Evolutionary conservation across 2,329 filamentous ascomycete species (phyloP).

Genomic region (Verruconis gallopava): DNA sequence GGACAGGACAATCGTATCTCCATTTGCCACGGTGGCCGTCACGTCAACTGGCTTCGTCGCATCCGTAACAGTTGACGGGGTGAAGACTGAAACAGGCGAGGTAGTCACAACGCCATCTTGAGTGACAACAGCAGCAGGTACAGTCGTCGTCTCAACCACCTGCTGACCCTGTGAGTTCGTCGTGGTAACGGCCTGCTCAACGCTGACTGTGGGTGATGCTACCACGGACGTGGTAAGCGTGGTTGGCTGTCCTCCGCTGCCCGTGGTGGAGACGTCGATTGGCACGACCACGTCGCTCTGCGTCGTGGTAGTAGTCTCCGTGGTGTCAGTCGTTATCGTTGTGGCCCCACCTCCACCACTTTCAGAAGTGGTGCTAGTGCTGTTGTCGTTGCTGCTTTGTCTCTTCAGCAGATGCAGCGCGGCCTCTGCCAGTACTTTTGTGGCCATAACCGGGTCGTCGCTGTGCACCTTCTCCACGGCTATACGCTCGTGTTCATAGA

Average conservation of each 20-base stretch:
- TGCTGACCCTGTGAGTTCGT: slow-evolving; percentile 27
- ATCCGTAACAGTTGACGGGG: slow-evolving; percentile 4
- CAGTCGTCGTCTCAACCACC: slow-evolving; percentile 25
- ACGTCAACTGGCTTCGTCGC: slow-evolving; percentile 23
- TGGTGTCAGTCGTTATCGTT: slow-evolving; percentile 12
- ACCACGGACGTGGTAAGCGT: slow-evolving; percentile 27
- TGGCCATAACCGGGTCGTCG: slow-evolving; percentile 48
- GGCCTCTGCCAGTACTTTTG: slow-evolving; percentile 50
- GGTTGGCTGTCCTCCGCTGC: slow-evolving; percentile 24
- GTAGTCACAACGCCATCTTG: slow-evolving; percentile 14
- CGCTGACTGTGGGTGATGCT: slow-evolving; percentile 26
- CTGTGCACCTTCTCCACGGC: slow-evolving; percentile 51
- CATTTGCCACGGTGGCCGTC: slow-evolving; percentile 28
- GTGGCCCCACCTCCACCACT: too few species aligned
- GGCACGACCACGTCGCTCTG: slow-evolving; percentile 24
- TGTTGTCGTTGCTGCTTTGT: slow-evolving; percentile 19
- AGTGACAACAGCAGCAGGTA: slow-evolving; percentile 24
- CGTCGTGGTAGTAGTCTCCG: slow-evolving; percentile 9
- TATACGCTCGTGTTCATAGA: slow-evolving; percentile 51
- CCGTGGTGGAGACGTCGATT: slow-evolving; percentile 24
- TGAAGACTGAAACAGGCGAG: slow-evolving; percentile 6
- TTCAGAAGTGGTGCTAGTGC: slow-evolving; percentile 11
- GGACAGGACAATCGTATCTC: slow-evolving; percentile 27
- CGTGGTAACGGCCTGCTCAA: slow-evolving; percentile 24
- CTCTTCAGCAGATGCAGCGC: slow-evolving; percentile 32